Evolutionary conservation across 768 basidiomycete species (phyloP).

Genomic region (Filobasidium wieringae): DNA sequence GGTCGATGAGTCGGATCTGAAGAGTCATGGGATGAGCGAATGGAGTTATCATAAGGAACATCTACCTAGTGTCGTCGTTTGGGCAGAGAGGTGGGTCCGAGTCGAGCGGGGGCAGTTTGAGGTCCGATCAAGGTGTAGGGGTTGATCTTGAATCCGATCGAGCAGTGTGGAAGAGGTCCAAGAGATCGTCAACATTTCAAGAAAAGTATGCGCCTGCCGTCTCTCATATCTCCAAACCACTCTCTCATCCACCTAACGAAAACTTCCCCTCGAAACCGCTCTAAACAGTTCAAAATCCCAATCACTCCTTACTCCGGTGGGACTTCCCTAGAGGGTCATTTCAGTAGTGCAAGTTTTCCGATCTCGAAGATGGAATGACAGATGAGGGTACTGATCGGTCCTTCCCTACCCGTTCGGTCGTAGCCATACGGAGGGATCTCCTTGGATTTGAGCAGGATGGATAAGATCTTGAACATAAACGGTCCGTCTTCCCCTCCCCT

Average conservation of each 20-base stretch:
- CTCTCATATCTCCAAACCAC: background rate
- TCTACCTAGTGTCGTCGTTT: conserved; percentile 35
- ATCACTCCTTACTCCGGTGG: conserved; percentile 45
- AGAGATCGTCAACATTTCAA: conserved; percentile 61
- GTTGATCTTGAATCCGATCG: conserved; percentile 16
- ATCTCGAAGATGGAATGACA: too few species aligned
- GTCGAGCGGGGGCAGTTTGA: background rate
- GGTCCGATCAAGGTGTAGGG: background rate
- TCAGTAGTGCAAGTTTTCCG: conserved; percentile 30
- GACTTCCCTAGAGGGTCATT: conserved; percentile 79
- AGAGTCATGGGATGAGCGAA: conserved; percentile 30
- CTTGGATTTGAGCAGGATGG: conserved; percentile 66
- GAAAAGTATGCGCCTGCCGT: conserved; percentile 44
- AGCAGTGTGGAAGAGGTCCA: conserved; percentile 69
- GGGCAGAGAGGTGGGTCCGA: conserved; percentile 22
- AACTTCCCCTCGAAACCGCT: background rate
- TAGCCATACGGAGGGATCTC: conserved; percentile 61
- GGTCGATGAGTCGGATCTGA: conserved; percentile 27
- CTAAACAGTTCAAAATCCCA: conserved; percentile 5
- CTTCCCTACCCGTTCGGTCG: too few species aligned
- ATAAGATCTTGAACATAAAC: conserved; percentile 58
- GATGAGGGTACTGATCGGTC: too few species aligned
- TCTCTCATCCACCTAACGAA: background rate
- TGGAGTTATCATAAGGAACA: conserved; percentile 35
- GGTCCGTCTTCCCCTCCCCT: conserved; percentile 33